Evolutionary conservation across 257 asterid species (phyloP), one percentile per base, ranked within the genome.

Genomic region (Verbascum thapsus): DNA sequence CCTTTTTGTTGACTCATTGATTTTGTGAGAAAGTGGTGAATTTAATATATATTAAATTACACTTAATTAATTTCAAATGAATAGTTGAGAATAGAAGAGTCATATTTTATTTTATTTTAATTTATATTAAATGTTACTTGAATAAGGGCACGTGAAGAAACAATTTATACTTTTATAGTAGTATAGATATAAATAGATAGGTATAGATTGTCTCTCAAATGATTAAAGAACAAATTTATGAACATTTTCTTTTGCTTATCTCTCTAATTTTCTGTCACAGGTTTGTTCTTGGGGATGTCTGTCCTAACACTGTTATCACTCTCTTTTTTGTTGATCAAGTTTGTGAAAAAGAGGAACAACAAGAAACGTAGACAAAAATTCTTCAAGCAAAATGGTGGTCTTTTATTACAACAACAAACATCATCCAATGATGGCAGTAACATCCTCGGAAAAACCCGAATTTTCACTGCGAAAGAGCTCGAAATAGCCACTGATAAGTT

Each of bases 211-310:
- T 1, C 32, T 2, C 32, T 26, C 32, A 26, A 26, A 26, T n/a
- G n/a, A 26, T 26, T 26, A 26, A 26, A 26, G 32, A 26, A 26
- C 32, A 26, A 26, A 26, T 26, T 26, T 26, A 26, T 5, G 5
- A 5, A 26, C 32, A 26, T 26, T 26, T 26, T 1, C 2, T 26
- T 26, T 26, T 45, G 23, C 22, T 50, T 3, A 35, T 19, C 2
- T 50, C 35, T 19, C 35, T 66, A 17, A 34, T 6, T 44, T 60
- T 1, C 34, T 38, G 51, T 43, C 41, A 52, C 64, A 72, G 72
- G 72, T 52, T 50, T 72, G 48, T 42, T 72, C 17, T 58, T 54
- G 19, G 78, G 71, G 2, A 62, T 54, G 71, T 55, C 71, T 40
- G 26, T 73, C 9, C 16, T 66, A 48, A 62, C 67, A 16, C 38